Evolutionary conservation across 768 basidiomycete species (phyloP).

Genomic region (Suillus hirtellus): DNA sequence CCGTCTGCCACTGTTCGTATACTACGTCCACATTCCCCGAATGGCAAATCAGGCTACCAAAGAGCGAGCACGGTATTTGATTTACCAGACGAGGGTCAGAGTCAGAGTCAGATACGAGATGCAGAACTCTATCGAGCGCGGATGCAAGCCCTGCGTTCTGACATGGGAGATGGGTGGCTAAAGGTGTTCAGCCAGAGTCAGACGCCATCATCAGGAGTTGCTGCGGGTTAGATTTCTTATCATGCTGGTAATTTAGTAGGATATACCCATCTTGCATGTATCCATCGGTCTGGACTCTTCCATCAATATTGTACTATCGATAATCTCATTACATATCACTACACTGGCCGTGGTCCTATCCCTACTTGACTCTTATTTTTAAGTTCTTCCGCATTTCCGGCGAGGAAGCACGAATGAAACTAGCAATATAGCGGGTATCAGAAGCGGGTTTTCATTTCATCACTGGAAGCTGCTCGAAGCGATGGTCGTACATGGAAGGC

Average conservation of each 20-base stretch:
- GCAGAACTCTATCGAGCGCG: conserved; percentile 73
- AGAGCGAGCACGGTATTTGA: conserved; percentile 53
- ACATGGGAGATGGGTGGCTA: conserved; percentile 90
- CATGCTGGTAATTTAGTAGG: conserved; percentile 2
- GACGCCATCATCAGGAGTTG: conserved; percentile 14
- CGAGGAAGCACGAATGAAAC: background rate
- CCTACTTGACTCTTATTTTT: background rate
- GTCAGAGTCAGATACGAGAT: conserved; percentile 40
- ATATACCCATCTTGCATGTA: conserved; percentile 6
- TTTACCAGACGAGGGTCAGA: conserved; percentile 9
- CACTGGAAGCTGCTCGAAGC: background rate
- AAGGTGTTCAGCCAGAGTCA: conserved; percentile 78
- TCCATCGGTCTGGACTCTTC: conserved; percentile 1
- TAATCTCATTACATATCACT: background rate
- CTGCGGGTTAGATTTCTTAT: conserved; percentile 13
- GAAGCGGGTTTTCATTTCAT: background rate
- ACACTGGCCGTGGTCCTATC: background rate
- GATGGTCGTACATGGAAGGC: background rate
- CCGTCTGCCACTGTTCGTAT: conserved; percentile 21
- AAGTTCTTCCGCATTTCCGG: background rate
- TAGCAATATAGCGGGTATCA: background rate
- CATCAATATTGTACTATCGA: background rate
- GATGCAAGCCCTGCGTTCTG: conserved; percentile 80
- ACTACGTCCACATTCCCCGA: conserved; percentile 18
- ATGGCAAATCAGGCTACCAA: conserved; percentile 14